A percentile compares a stretch with the other conserved stretches of the same genome.
Conservation (phyloP, 1,139 yeast genomes). For the Suhomyces choctaworum region DNA sequence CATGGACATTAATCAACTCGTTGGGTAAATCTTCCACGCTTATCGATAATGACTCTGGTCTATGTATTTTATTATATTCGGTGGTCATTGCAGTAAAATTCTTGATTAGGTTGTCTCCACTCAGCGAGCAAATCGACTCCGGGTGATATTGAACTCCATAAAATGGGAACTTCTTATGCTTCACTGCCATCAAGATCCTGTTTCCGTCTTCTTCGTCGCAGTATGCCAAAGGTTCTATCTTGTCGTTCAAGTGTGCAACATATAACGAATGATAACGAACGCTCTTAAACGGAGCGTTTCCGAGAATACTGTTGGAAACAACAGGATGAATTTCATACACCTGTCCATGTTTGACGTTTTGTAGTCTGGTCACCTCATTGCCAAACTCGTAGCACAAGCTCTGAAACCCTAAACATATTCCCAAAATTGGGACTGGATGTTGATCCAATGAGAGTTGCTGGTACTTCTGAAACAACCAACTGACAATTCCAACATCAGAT, state of each 20-base stretch:
- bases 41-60: conserved; percentile 13
- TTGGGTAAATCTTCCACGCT: conserved; percentile 7
- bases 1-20: conserved; percentile 16
- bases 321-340: conserved; percentile 54
- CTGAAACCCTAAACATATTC: conserved; percentile 94
- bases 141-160: conserved; percentile 98
- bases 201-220: conserved; percentile 37
- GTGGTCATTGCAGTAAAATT: conserved; percentile 65
- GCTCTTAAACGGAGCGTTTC: conserved; percentile 47
- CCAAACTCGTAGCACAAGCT: conserved; percentile 72
- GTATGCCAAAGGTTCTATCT: conserved; percentile 57
- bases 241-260: conserved; percentile 38
- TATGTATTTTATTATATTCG: conserved; percentile 29
- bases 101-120: conserved; percentile 57
- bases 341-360: conserved; percentile 82
- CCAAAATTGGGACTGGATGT: conserved; percentile 65
- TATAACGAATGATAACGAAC: conserved; percentile 89
- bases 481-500: conserved; percentile 76
- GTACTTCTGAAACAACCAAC: conserved; percentile 44
- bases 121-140: conserved; percentile 81
- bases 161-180: conserved; percentile 62
- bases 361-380: conserved; percentile 52
- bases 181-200: conserved; percentile 76
- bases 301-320: conserved; percentile 35
- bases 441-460: conserved; percentile 14